phyloP scores from a whole-genome alignment of 129 eudicot genomes.

The Silybum marianum region DNA sequence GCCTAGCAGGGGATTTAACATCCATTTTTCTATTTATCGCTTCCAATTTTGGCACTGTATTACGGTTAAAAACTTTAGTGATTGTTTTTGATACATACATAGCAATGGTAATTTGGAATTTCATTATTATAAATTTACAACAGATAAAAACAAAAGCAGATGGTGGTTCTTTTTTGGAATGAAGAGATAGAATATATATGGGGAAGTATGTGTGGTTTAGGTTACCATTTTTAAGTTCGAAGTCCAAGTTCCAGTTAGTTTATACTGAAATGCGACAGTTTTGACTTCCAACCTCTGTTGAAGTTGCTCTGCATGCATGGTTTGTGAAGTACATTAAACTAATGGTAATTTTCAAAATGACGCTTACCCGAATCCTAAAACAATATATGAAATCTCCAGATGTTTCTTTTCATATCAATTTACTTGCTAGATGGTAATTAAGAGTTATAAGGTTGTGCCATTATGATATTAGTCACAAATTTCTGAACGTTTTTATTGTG shows the following conservation, averaged over 20 bases:
- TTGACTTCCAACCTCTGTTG: not conserved
- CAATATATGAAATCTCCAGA: not conserved
- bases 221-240: not conserved
- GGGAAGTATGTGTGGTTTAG: not conserved
- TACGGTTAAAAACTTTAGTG: not conserved
- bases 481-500: not conserved
- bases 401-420: not conserved
- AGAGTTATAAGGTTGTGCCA: not conserved
- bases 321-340: not conserved
- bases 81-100: not conserved
- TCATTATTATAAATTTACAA: not conserved
- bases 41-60: not conserved
- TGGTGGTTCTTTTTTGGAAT: not conserved
- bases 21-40: not conserved
- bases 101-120: not conserved
- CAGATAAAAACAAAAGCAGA: not conserved
- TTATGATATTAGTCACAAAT: not conserved
- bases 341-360: not conserved
- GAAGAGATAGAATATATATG: not conserved
- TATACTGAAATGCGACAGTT: not conserved
- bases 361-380: not conserved
- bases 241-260: not conserved
- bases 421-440: not conserved
- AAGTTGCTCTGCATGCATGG: slow-evolving; percentile 7
- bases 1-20: not conserved